Evolutionary conservation across 2,329 filamentous ascomycete species (phyloP).

Genomic region (Pyricularia sp.): DNA sequence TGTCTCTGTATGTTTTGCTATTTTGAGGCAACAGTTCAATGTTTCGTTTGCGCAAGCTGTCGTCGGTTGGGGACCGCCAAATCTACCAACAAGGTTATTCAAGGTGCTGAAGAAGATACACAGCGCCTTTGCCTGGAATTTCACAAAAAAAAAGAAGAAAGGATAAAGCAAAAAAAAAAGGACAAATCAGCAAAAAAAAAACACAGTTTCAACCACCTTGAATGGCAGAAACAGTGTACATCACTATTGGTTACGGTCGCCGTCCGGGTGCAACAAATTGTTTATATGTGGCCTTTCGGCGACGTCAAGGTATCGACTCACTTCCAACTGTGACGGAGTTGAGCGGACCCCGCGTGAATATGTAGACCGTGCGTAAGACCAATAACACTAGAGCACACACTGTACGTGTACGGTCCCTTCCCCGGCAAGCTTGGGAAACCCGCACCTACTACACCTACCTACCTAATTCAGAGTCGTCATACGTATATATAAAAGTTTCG

Average conservation of each 20-base stretch:
- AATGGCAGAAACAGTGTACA: background rate
- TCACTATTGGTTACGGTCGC: background rate
- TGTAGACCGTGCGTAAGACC: too few relatives aligned
- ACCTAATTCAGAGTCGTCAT: too few relatives aligned
- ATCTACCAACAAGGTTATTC: background rate
- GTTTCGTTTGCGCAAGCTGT: background rate
- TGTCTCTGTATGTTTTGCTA: background rate
- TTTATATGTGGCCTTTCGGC: conserved; percentile 2
- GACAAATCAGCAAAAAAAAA: background rate
- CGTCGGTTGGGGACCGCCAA: background rate
- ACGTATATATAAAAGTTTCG: too few relatives aligned
- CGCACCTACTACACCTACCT: too few relatives aligned
- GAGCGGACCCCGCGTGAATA: too few relatives aligned
- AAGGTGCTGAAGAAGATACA: background rate
- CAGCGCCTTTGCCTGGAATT: background rate
- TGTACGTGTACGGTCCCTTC: too few relatives aligned
- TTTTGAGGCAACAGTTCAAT: background rate
- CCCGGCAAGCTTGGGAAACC: too few relatives aligned
- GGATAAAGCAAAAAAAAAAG: background rate
- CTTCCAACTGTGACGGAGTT: background rate
- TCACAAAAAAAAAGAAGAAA: background rate
- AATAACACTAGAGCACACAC: too few relatives aligned
- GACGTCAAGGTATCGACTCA: background rate
- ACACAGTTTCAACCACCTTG: background rate
- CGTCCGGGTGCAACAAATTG: background rate